Evolutionary conservation across 1,139 yeast genomes (phyloP).

Genomic region (Tardiomyces digboiensis): DNA sequence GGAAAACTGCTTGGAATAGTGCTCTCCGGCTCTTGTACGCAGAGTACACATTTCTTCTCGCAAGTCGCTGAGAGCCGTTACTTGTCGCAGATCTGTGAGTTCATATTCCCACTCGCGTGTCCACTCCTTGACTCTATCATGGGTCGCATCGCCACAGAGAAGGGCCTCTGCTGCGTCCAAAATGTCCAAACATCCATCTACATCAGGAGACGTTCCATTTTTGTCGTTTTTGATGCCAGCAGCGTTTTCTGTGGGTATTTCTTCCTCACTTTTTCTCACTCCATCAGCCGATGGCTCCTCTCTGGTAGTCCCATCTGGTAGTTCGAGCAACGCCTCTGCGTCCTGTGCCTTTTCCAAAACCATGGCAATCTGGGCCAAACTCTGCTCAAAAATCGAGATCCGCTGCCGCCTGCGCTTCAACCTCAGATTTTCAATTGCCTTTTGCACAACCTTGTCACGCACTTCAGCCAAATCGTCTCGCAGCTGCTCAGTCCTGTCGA

Average conservation of each 20-base stretch:
- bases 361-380: conserved; percentile 53
- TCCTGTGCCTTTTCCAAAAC: conserved; percentile 41
- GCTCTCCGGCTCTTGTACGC: conserved; percentile 53
- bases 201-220: too few species aligned
- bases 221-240: neutral
- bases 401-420: conserved; percentile 48
- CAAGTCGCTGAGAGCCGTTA: conserved; percentile 53
- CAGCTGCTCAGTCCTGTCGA: conserved; percentile 39
- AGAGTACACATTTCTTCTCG: conserved; percentile 43
- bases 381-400: conserved; percentile 51
- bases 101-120: conserved; percentile 42
- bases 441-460: conserved; percentile 41
- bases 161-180: conserved; percentile 49
- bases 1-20: conserved; percentile 49
- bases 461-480: conserved; percentile 27
- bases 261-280: neutral
- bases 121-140: conserved; percentile 22
- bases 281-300: too few species aligned
- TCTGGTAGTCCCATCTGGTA: neutral
- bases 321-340: conserved; percentile 18
- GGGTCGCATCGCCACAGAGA: conserved; percentile 38
- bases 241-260: neutral
- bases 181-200: conserved; percentile 37
- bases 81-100: conserved; percentile 39
- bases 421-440: conserved; percentile 44